These are phyloP conservation scores for Quercus tomentella DNA, from an alignment of 331 rosid species.

Conservation along the genomic window DNA sequence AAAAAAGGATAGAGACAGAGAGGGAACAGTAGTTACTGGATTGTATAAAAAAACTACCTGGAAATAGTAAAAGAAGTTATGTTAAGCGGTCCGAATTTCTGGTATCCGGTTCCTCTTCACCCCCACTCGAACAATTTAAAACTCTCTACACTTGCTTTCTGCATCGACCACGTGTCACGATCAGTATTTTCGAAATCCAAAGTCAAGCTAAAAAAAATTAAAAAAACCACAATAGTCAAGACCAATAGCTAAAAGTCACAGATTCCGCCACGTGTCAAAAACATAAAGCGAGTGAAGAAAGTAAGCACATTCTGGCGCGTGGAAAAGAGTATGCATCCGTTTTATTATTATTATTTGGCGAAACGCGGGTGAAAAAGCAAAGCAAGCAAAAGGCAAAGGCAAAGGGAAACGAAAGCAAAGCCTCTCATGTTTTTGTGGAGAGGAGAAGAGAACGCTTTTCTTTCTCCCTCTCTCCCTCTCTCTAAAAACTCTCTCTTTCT, in stretches of 20 bases:
- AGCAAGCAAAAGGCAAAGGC: not conserved
- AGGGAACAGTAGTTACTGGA: constrained; percentile 4
- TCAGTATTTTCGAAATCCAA: not conserved
- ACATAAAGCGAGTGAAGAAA: not conserved
- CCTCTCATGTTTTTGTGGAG: constrained; percentile 79
- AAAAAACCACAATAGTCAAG: not conserved
- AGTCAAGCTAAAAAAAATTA: not conserved
- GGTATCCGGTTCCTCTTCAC: not conserved
- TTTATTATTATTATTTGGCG: not conserved
- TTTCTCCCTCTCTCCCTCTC: constrained; percentile 9
- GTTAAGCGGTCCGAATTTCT: constrained; percentile 35
- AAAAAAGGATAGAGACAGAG: not conserved
- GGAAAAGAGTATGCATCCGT: not conserved
- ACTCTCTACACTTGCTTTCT: not conserved
- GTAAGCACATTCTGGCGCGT: not conserved
- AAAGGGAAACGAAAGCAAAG: not conserved
- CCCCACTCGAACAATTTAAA: not conserved
- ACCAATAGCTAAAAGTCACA: not conserved
- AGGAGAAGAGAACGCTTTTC: constrained; percentile 60
- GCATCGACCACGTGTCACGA: constrained; percentile 2
- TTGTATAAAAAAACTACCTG: not conserved
- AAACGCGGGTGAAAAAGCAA: constrained; percentile 35
- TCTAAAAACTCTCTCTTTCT: constrained; percentile 3
- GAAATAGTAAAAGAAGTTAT: constrained; percentile 39
- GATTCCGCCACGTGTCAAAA: constrained; percentile 13